Evolutionary conservation across 805 yeast species (phyloP).

Genomic region (Ogataea glucozyma): DNA sequence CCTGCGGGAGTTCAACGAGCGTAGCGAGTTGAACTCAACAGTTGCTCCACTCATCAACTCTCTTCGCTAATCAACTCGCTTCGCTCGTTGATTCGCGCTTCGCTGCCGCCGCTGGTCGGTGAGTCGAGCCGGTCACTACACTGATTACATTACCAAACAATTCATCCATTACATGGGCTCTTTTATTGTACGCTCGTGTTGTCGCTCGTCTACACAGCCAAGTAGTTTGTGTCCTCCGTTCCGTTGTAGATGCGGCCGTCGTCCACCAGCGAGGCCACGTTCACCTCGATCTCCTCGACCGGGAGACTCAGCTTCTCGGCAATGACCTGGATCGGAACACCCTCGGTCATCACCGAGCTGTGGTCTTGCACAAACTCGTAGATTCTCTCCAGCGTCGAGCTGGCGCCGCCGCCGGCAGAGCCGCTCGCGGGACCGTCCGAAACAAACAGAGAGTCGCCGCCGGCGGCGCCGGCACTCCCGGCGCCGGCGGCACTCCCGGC

Average conservation of each 20-base stretch:
- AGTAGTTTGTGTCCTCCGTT: conserved; percentile 61
- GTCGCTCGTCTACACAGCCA: conserved; percentile 45
- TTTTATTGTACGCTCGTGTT: too few relatives aligned
- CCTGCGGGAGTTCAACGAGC: too few relatives aligned
- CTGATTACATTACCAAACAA: too few relatives aligned
- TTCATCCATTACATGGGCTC: too few relatives aligned
- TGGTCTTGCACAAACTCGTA: conserved; percentile 49
- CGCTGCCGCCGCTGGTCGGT: too few relatives aligned
- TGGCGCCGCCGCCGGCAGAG: conserved; percentile 29
- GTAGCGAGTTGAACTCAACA: too few relatives aligned
- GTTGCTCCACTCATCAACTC: too few relatives aligned
- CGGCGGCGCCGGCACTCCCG: conserved; percentile 27
- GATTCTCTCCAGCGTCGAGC: conserved; percentile 44
- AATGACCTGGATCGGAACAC: conserved; percentile 68
- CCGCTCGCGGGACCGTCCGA: conserved; percentile 34
- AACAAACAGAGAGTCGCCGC: conserved; percentile 42
- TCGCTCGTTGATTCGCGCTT: too few relatives aligned
- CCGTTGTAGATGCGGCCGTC: conserved; percentile 71
- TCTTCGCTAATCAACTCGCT: too few relatives aligned
- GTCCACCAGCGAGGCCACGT: conserved; percentile 58
- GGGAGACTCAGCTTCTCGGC: conserved; percentile 55
- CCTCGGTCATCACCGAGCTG: conserved; percentile 64
- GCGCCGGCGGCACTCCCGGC: conserved; percentile 12
- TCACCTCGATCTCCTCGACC: conserved; percentile 48
- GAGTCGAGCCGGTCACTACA: too few relatives aligned